Evolutionary conservation across 441 rosid genomes (phyloP).

Genomic region (Metrosideros polymorpha): DNA sequence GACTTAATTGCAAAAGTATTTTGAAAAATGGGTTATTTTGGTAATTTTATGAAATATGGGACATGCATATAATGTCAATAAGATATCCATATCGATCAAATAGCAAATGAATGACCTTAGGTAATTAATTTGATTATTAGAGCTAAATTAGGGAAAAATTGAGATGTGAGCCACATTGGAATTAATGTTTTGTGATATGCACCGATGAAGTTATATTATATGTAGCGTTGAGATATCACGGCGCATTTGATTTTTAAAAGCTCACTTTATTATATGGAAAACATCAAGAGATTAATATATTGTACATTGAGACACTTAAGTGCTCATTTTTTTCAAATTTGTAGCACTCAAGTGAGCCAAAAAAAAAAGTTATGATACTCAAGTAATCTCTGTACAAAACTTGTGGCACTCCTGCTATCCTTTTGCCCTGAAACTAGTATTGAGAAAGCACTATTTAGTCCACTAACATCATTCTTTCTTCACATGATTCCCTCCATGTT

Average conservation of each 20-base stretch:
- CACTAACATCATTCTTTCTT: no score
- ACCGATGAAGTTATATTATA: rapidly evolving
- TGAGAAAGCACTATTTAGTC: no score
- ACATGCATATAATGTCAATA: not conserved
- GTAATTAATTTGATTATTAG: not conserved
- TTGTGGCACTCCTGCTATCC: no score
- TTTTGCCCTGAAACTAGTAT: no score
- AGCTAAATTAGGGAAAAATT: not conserved
- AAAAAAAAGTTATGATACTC: no score
- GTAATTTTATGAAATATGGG: not conserved
- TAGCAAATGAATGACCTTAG: not conserved
- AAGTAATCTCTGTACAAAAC: rapidly evolving
- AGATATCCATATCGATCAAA: not conserved
- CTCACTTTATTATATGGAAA: not conserved
- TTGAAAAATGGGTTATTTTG: not conserved
- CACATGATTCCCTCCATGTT: no score
- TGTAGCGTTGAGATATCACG: not conserved
- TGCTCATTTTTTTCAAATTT: no score
- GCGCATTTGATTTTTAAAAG: not conserved
- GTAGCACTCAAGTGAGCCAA: no score
- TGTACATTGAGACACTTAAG: no score
- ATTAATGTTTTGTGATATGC: not conserved
- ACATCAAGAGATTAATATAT: not conserved
- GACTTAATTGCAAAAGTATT: not conserved
- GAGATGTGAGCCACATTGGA: not conserved